Evolutionary conservation across 495 filamentous ascomycete genomes (phyloP), one percentile per base, ranked within the genome.

Genomic region (Lasiosphaeria miniovina): DNA sequence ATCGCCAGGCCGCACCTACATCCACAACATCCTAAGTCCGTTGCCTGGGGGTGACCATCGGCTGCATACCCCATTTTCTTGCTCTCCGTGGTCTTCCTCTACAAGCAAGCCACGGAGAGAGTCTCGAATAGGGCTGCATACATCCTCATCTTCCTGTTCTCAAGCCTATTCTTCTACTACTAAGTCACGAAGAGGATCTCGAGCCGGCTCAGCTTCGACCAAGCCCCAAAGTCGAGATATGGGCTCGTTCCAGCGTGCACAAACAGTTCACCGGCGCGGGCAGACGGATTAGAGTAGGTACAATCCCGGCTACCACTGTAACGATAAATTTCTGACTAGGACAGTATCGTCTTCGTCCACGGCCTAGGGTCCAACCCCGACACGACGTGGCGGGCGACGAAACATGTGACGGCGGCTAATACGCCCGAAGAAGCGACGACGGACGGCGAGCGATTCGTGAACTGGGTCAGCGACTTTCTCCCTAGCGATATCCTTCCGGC

Each of bases 381-480:
- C 38, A 64, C 60, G 43, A 64, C 53, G n/a, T 64, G 52, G 61
- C 34, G 61, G 33, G 50, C 60, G 43, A 4, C 46, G 15, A 57
- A 41, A 50, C 31, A 11, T 10, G 36, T 32, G 36, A 35, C 40
- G 33, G 33, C 34, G 53, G 32, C 58, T 1, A 36, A 58, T 52
- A 11, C 46, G 31, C 56, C 24, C 6, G 34, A 51, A 45, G 49
- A 36, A 11, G 32, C 36, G 5, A 7, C 11, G 35, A 11, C 51
- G 14, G 33, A 36, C 11, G 36, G 31, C 46, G 17, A 50, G 34
- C 32, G 36, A 8, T 54, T 33, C 51, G 58, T 60, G 52, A 54
- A 33, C 5, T 64, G 60, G 61, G 61, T 64, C 52, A 64, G 51
- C 60, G 60, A 64, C 61, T 64, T 64, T 58, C 61, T 64, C 46